Base-by-base conservation (phyloP, 1,284 basidiomycete species). In the Marasmius tenuissimus region DNA sequence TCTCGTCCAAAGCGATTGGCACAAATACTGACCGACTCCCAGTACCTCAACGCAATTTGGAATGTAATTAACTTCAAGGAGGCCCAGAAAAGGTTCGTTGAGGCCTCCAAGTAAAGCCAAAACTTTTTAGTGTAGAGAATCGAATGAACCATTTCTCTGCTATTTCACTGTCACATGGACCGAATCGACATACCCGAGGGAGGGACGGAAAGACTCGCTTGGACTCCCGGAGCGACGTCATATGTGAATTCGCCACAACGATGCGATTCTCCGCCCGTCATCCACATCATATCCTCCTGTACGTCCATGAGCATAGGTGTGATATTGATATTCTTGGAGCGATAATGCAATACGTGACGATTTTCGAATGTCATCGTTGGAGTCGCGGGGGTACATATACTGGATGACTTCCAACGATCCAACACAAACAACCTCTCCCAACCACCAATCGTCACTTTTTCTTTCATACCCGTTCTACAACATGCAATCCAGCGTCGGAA, bases 1-100 rank as follows among this genome's bases (percentile, higher is more conserved):
- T 35, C 35, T 55, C 8, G 51, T 65, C 48, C 64, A 56, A 8
- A 64, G 58, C 22, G 52, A 34, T 60, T 48, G 40, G 37, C 59
- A 40, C 45, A 20, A 49, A 9, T 39, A 22, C 49, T 56, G 39
- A 56, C 3, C 35, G 20, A 53, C 22, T 20, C 54, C 34, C 68
- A 94, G 91, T 96, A 97, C 78, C 85, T 96, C 74, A 88, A 87
- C 63, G 93, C 90, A 57, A 94, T 96, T 74, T 97, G 92, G 94
- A 89, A 89, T 73, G 93, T 97, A 65, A 86, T 96, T 82, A 95
- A 96, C 84, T 96, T 93, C 77, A 84, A 91, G 69, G 93, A 96
- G 79, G 94, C 94, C 22, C 92, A 94, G 76, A 81, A 81, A 69
- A 85, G 95, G 66, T 82, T 91, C 68, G 69, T 81, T 42, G 88